phyloP scores from a whole-genome alignment of 257 asterid species.

The Solanum chmielewskii region DNA sequence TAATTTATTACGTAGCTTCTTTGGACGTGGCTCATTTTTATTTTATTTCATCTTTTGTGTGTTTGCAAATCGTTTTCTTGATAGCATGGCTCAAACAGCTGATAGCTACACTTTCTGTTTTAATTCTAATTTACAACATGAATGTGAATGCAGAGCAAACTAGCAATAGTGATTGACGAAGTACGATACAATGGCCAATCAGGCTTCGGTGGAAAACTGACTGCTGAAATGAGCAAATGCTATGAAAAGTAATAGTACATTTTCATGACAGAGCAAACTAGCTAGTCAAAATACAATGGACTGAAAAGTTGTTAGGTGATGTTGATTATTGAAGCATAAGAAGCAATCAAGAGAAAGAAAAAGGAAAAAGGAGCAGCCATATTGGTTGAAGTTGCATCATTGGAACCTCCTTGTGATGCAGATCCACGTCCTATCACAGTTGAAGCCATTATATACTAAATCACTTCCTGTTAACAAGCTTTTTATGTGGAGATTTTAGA shows the following conservation, averaged over 20 bases:
- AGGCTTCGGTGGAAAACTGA: background rate
- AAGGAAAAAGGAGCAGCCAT: slow-evolving; percentile 13
- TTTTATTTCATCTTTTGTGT: background rate
- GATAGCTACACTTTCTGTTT: background rate
- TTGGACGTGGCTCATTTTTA: background rate
- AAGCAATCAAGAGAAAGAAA: slow-evolving; percentile 11
- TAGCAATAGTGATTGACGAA: background rate
- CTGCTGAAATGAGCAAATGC: background rate
- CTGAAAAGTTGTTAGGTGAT: background rate
- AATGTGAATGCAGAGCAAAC: background rate
- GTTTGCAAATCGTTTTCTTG: background rate
- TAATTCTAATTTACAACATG: background rate
- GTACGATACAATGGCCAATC: background rate
- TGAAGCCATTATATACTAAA: background rate
- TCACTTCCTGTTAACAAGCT: background rate
- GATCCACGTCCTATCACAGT: slow-evolving; percentile 19
- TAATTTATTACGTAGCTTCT: background rate
- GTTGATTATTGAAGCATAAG: slow-evolving; percentile 10
- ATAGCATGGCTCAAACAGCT: background rate
- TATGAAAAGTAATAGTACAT: background rate
- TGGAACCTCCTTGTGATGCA: slow-evolving; percentile 14
- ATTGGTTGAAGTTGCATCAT: slow-evolving; percentile 20
- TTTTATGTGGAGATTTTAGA: background rate
- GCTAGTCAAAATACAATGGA: background rate
- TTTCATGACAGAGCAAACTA: background rate